Evolutionary conservation across 768 basidiomycete genomes (phyloP), one percentile per base, ranked within the genome.

Genomic region (Amanita polypyramis): DNA sequence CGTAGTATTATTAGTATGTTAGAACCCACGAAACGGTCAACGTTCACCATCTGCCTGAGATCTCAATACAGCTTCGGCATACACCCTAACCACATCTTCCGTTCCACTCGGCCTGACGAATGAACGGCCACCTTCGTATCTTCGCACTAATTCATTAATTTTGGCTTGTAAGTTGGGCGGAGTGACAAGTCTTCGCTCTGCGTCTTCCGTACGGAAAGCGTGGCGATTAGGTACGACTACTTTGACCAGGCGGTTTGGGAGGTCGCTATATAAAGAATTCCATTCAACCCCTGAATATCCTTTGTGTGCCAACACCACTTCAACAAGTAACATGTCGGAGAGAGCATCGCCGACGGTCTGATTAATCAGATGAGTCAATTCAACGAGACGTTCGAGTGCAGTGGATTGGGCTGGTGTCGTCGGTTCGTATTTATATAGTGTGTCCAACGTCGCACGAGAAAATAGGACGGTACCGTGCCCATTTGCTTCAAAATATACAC

Each of bases 401-500:
- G 81, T 86, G 15, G 77, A 79, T 56, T 95, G 90, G 8, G 86
- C 85, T 17, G 88, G 82, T 2, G 89, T 89, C 34, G 79, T 76
- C 2, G 95, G 85, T 54, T 85, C 70, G 58, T 88, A 70, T 19
- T 68, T 65, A 25, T 67, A 57, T 34, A 99, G 70, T 38, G 63
- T 74, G 19, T 77, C 69, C 48, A 83, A 73, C 3, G 91, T 85
- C 15, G 74, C 62, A 5, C 74, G 76, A 10, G 96, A 97, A 69
- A 99, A 98, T 47, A 98, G 65, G 40, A 98, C 91, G 2, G 96
- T 99, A 27, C 96, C 96, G 57, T 99, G 96, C 2, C 96, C 96
- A 61, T 99, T 99, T 29, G 96, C 96, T 64, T 99, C 96, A 58
- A 99, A 99, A 67, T 99, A 99, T 38, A 99, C 90, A n/a, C 96